phyloP scores from a whole-genome alignment of 163 green algal genomes.

The Chlorella variabilis region DNA sequence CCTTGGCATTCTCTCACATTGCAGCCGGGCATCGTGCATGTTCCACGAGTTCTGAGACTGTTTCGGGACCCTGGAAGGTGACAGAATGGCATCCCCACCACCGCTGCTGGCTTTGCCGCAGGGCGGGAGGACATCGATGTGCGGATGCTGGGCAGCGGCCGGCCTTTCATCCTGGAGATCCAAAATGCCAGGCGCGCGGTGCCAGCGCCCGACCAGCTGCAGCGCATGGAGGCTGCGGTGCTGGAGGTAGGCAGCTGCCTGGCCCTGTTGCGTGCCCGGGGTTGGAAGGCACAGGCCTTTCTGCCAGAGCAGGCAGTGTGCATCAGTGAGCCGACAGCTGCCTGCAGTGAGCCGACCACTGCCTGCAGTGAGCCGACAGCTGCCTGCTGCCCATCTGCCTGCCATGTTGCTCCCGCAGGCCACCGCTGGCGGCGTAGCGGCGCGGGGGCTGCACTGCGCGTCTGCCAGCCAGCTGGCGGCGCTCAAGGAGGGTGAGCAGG shows the following conservation, averaged over 20 bases:
- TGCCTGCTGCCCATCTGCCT: too few species aligned
- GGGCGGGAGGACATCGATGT: constrained; percentile 92
- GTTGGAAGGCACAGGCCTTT: not conserved
- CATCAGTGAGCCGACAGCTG: not conserved
- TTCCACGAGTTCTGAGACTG: not conserved
- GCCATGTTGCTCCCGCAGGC: not conserved
- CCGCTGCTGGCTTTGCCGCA: constrained; percentile 26
- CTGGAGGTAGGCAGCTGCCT: constrained; percentile 3
- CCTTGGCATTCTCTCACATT: not conserved
- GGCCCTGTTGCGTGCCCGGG: not conserved
- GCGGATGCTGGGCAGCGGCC: constrained; percentile 83
- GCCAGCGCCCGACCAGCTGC: constrained; percentile 3
- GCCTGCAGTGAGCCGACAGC: too few species aligned
- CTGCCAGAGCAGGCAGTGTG: not conserved
- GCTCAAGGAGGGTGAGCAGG: constrained; percentile 77
- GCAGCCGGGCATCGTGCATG: not conserved
- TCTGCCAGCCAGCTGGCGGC: constrained; percentile 5
- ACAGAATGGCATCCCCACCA: too few species aligned
- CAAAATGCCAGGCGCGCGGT: constrained; percentile 43
- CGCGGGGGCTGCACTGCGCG: constrained; percentile 18
- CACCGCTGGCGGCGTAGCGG: constrained; percentile 17
- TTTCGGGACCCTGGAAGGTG: too few species aligned
- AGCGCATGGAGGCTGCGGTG: constrained; percentile 29
- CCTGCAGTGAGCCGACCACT: not conserved
- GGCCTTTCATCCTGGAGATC: constrained; percentile 86